A percentile compares a stretch with the other conserved stretches of the same genome.
Evolutionary conservation across 2,329 filamentous ascomycete genomes (phyloP).

Genomic region (Grosmannia huntii): DNA sequence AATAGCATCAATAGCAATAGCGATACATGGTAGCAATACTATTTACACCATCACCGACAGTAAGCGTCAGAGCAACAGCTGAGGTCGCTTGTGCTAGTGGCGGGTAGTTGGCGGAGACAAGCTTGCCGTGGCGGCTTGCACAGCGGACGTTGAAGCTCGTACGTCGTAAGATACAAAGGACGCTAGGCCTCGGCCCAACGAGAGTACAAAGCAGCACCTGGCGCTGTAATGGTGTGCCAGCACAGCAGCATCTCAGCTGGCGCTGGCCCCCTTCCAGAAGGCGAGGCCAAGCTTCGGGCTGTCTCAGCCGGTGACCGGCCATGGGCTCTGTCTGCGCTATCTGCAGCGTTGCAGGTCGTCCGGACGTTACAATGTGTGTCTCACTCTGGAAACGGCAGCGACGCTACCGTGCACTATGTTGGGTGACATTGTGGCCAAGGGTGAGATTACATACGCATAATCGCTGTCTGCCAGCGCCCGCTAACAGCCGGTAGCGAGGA

Average conservation of each 20-base stretch:
- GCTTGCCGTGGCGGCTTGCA: neutral
- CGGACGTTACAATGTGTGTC: neutral
- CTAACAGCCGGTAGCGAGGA: constrained; percentile 3
- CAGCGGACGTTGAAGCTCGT: neutral
- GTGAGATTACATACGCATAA: neutral
- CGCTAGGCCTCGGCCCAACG: neutral
- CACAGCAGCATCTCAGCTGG: neutral
- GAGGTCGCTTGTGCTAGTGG: neutral
- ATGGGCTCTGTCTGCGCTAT: neutral
- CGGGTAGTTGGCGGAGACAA: neutral
- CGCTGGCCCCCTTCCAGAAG: neutral
- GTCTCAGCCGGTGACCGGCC: neutral
- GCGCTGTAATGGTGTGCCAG: neutral
- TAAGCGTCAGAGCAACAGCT: too few species aligned
- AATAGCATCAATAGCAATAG: too few species aligned
- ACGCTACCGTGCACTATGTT: too few species aligned
- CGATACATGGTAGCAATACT: too few species aligned
- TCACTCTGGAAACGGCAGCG: neutral
- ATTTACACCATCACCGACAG: too few species aligned
- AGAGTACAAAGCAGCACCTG: neutral
- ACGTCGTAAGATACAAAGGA: neutral
- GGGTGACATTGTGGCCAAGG: too few species aligned
- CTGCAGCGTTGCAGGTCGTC: neutral
- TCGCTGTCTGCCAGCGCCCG: neutral
- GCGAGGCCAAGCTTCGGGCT: neutral